Conservation (phyloP, 768 basidiomycete genomes). For the Termitomyces sp. region DNA sequence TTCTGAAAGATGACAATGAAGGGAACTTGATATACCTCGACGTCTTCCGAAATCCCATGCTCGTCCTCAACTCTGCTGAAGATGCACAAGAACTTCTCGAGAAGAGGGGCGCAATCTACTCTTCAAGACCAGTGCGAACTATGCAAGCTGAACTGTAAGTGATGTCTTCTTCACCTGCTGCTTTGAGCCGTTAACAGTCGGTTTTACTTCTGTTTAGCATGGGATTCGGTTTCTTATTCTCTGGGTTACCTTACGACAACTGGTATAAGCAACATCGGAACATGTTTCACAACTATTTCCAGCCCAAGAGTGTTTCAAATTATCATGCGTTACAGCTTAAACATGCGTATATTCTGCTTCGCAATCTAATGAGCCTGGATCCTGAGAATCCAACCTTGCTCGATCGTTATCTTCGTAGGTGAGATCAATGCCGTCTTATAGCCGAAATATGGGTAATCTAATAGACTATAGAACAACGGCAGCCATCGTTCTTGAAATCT, state of each 20-base stretch:
- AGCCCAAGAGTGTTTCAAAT: slow-evolving; percentile 13
- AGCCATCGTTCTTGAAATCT: slow-evolving; percentile 12
- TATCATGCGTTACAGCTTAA: slow-evolving; percentile 18
- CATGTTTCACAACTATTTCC: slow-evolving; percentile 23
- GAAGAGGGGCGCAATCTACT: slow-evolving; percentile 41
- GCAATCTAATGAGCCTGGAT: slow-evolving; percentile 14
- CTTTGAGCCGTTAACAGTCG: background rate
- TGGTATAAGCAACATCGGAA: slow-evolving; percentile 20
- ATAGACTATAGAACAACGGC: background rate
- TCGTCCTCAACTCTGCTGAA: slow-evolving; percentile 30
- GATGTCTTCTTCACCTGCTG: background rate
- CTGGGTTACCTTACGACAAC: slow-evolving; percentile 18
- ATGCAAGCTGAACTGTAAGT: slow-evolving; percentile 15
- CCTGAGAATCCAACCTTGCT: slow-evolving; percentile 17
- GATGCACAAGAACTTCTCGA: slow-evolving; percentile 40
- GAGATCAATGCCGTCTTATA: background rate
- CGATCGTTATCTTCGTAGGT: slow-evolving; percentile 23
- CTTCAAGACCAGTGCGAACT: slow-evolving; percentile 19
- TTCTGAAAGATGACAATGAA: background rate
- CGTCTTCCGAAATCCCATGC: slow-evolving; percentile 4
- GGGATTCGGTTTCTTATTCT: slow-evolving; percentile 17
- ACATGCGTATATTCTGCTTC: slow-evolving; percentile 21
- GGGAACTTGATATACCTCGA: slow-evolving; percentile 8
- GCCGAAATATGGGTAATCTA: background rate
- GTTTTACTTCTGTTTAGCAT: slow-evolving; percentile 9